Conservation (phyloP, 192 early-diverging fungal genomes). For the Coemansia sp. region DNA sequence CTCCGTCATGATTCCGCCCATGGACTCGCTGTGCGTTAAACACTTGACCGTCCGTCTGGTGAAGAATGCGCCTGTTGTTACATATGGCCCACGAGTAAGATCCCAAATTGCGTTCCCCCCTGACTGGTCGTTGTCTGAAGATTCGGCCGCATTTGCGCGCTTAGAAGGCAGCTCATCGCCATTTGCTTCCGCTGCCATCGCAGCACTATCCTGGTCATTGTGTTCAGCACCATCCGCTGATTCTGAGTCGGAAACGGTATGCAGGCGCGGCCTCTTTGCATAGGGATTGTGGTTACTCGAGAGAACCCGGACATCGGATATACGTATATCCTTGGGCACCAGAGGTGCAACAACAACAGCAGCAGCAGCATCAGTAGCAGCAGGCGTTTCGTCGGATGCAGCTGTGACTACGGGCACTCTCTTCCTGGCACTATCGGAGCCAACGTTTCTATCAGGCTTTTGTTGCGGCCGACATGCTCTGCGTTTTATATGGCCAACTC, state of each 20-base stretch:
- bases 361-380: not conserved
- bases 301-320: slow-evolving; percentile 30
- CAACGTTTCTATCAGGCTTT: not conserved
- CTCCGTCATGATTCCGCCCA: slow-evolving; percentile 52
- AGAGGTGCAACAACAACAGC: slow-evolving; percentile 11
- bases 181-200: not conserved
- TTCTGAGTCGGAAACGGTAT: slow-evolving; percentile 6
- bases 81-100: slow-evolving; percentile 35
- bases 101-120: slow-evolving; percentile 35
- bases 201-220: not conserved
- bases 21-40: slow-evolving; percentile 48
- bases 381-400: not conserved
- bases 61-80: slow-evolving; percentile 53
- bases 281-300: slow-evolving; percentile 36
- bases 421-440: not conserved
- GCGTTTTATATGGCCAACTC: slow-evolving; percentile 37
- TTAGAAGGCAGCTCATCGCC: not conserved
- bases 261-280: slow-evolving; percentile 12
- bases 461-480: slow-evolving; percentile 2
- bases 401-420: not conserved
- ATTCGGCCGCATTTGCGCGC: not conserved
- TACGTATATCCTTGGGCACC: slow-evolving; percentile 37
- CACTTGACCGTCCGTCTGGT: slow-evolving; percentile 49
- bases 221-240: not conserved
- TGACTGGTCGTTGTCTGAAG: not conserved